A percentile compares a stretch with the other conserved stretches of the same genome.
These are phyloP conservation scores for Mucor irregularis DNA, from an alignment of 371 early-diverging fungal species.

Conservation along the genomic window DNA sequence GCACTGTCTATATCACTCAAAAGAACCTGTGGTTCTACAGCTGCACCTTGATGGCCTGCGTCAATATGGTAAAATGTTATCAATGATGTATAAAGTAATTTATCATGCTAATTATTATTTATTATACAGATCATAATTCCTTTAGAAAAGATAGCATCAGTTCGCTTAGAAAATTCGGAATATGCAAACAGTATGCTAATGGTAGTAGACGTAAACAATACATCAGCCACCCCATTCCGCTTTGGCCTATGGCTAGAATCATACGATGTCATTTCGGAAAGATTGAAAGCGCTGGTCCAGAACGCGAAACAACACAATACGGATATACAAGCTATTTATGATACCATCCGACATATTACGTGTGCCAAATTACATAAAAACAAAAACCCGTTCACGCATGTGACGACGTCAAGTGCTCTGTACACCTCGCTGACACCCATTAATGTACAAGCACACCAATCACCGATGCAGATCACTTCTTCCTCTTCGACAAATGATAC, in stretches of 20 bases:
- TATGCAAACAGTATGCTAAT: constrained; percentile 26
- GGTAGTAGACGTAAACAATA: constrained; percentile 23
- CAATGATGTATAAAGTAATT: background rate
- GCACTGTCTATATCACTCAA: constrained; percentile 37
- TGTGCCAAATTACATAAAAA: constrained; percentile 8
- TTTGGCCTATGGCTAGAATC: constrained; percentile 42
- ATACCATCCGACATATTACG: constrained; percentile 24
- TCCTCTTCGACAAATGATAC: constrained; percentile 1
- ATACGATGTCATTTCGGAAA: constrained; percentile 31
- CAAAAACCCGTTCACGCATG: constrained; percentile 28
- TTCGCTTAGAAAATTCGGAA: constrained; percentile 9
- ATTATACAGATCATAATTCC: constrained; percentile 33
- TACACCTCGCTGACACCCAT: constrained; percentile 38
- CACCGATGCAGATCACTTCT: background rate
- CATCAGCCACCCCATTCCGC: background rate
- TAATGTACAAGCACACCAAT: constrained; percentile 37
- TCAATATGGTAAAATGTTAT: constrained; percentile 31
- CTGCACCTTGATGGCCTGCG: constrained; percentile 37
- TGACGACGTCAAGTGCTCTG: constrained; percentile 30
- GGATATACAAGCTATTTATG: constrained; percentile 28
- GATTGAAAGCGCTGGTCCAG: constrained; percentile 28
- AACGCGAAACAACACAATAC: constrained; percentile 4
- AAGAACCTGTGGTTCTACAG: constrained; percentile 46
- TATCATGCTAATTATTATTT: no score
- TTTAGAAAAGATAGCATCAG: constrained; percentile 30